Conservation (phyloP, 257 asterid species). For the Eucommia ulmoides region DNA sequence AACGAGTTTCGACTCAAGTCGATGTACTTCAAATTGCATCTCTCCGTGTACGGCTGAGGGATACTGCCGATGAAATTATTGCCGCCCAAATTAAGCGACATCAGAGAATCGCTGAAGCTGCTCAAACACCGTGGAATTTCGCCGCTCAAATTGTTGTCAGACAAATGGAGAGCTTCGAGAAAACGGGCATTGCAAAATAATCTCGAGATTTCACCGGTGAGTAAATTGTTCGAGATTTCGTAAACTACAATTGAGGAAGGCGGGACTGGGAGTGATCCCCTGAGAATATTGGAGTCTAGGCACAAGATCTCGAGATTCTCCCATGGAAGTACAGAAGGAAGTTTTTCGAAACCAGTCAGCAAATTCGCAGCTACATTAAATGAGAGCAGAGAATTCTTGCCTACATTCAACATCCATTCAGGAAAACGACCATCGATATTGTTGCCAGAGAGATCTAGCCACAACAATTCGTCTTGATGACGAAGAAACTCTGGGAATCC, state of each 20-base stretch:
- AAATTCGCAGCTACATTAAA: not conserved
- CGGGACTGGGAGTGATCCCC: not conserved
- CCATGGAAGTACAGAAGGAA: not conserved
- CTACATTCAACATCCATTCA: not conserved
- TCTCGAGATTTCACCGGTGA: not conserved
- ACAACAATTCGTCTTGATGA: not conserved
- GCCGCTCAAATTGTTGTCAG: no score
- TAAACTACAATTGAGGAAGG: not conserved
- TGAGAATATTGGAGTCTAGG: not conserved
- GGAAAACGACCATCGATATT: not conserved
- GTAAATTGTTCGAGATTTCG: not conserved
- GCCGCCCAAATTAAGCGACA: no score
- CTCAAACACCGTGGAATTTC: no score
- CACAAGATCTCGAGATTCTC: not conserved
- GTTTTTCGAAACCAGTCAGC: not conserved
- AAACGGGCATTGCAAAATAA: not conserved
- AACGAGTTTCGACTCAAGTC: no score
- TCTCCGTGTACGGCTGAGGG: no score
- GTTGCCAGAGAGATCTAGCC: not conserved
- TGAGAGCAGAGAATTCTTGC: not conserved
- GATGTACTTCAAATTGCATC: no score
- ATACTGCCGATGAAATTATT: no score
- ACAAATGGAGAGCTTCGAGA: not conserved
- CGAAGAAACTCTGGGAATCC: no score
- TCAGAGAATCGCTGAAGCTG: no score